A percentile compares a stretch with the other conserved stretches of the same genome.
Conservation (phyloP, 1,284 basidiomycete species). For the Takashimella tepidaria region DNA sequence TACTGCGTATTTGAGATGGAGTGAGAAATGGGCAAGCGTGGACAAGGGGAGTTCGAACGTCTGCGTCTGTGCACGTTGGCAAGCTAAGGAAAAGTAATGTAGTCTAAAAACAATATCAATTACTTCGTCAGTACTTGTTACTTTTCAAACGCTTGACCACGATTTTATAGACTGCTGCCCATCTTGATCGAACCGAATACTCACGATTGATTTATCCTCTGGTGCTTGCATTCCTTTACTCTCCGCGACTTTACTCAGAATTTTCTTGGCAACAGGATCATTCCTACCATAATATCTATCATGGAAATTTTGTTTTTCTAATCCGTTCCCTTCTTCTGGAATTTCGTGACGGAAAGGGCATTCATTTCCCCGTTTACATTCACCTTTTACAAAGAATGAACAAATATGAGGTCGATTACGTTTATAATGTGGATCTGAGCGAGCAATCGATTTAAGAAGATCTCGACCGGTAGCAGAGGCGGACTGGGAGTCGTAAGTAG, state of each 20-base stretch:
- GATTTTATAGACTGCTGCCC: too few relatives aligned
- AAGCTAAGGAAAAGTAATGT: constrained; percentile 88
- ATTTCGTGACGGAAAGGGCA: constrained; percentile 95
- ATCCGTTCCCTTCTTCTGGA: constrained; percentile 65
- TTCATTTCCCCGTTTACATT: constrained; percentile 82
- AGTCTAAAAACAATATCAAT: constrained; percentile 54
- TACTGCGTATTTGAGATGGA: constrained; percentile 66
- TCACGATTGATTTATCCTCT: constrained; percentile 75
- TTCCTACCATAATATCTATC: constrained; percentile 86
- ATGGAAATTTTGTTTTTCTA: constrained; percentile 85
- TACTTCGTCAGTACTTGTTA: too few relatives aligned
- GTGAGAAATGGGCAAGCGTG: constrained; percentile 65
- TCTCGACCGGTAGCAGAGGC: constrained; percentile 81
- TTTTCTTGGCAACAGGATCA: constrained; percentile 86
- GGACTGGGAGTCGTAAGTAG: constrained; percentile 58
- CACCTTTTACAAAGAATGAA: constrained; percentile 92
- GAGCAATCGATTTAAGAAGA: constrained; percentile 87
- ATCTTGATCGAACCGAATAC: constrained; percentile 42
- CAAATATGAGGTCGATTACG: constrained; percentile 90
- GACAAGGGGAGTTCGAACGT: constrained; percentile 69
- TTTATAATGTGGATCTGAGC: constrained; percentile 94
- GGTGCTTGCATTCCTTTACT: constrained; percentile 79
- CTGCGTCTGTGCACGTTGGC: constrained; percentile 66
- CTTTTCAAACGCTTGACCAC: too few relatives aligned
- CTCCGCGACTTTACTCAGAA: constrained; percentile 67